Evolutionary conservation across 2,329 filamentous ascomycete genomes (phyloP), one percentile per base, ranked within the genome.

Genomic region (Teratosphaeria gauchensis): DNA sequence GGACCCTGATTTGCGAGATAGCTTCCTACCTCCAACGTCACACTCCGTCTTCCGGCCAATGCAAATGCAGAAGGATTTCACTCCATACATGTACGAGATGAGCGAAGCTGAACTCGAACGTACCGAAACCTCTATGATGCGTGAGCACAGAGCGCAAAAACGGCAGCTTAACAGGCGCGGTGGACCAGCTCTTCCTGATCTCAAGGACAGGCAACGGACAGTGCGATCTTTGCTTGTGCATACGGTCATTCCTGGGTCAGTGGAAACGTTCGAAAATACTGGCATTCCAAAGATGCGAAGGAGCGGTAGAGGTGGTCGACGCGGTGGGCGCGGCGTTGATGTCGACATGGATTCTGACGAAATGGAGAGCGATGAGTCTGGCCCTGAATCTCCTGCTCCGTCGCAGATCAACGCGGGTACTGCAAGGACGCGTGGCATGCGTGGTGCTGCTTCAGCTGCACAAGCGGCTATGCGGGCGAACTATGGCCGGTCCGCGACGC

Each of bases 141-240:
- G 94, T 64, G 94, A 99, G 72, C 92, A 97, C 73, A 82, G 94
- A 66, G 84, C 92, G 56, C 92, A 97, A 75, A 99, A 99, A 77
- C 85, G 94, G 54, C 96, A 94, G 6, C 89, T 96, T 66, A 97
- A 96, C 72, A 83, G 94, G 62, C 85, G 94, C 67, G 94, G 94
- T 63, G 94, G 94, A 0, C 94, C 94, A 5, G 88, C 90, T 60
- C 78, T 99, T 48, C 94, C 94, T n/a, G 94, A 99, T 75, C 84
- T 99, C 59, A 96, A 95, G 72, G 94, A 99, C 67, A 84, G 92
- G 57, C 92, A 94, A 75, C 85, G 92, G 56, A 97, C 94, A 0
- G 92, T 97, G 58, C 85, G 94, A 53, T 96, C 92, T 0, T 81
- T 96, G 65, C 83, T 97, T 56, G 90, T 99, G 1, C 96, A 92